These are phyloP conservation scores for Geotrichum macrosporum DNA, from an alignment of 1,139 yeast genomes.

Conservation along the genomic window DNA sequence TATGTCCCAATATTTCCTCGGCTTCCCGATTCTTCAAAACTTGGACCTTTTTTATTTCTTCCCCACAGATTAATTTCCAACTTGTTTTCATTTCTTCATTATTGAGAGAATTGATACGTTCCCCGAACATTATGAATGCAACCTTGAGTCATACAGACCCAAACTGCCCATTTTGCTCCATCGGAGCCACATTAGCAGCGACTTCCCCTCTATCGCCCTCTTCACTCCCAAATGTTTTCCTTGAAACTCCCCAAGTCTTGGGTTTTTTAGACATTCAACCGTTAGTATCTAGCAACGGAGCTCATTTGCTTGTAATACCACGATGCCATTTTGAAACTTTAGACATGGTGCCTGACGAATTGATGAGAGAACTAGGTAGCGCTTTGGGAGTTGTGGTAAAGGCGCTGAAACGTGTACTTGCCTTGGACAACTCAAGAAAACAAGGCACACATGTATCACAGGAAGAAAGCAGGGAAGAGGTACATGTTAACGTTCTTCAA, in stretches of 20 bases:
- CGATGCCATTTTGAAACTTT: conserved; percentile 76
- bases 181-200: no score
- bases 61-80: no score
- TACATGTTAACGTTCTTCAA: conserved; percentile 76
- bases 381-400: conserved; percentile 1
- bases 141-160: neutral
- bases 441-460: neutral
- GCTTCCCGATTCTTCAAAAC: no score
- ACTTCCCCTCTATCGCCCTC: no score
- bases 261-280: conserved; percentile 85
- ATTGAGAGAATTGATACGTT: neutral
- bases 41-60: no score
- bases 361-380: conserved; percentile 25
- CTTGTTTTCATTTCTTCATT: neutral
- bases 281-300: conserved; percentile 45
- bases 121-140: neutral
- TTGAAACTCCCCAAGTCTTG: conserved; percentile 31
- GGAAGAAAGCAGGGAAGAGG: conserved; percentile 42
- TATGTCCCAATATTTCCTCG: no score
- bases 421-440: neutral
- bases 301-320: conserved; percentile 76
- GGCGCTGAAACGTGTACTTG: conserved; percentile 45
- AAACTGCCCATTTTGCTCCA: conserved; percentile 10
- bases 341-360: conserved; percentile 73
- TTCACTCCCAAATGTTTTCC: conserved; percentile 27